Conservation (phyloP, 768 basidiomycete genomes). For the Serendipita sp. region DNA sequence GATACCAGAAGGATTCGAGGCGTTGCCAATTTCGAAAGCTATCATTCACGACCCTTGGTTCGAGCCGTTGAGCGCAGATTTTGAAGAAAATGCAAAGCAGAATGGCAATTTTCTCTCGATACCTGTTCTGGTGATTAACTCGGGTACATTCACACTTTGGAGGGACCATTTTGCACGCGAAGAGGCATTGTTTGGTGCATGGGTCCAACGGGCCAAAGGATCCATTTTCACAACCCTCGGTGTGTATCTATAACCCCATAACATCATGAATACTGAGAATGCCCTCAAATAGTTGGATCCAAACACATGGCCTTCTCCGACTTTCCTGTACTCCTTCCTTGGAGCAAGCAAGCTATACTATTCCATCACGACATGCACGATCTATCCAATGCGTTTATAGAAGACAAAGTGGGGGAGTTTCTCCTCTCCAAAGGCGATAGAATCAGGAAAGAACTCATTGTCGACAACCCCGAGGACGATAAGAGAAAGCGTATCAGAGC, state of each 20-base stretch:
- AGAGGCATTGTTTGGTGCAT: slow-evolving; percentile 33
- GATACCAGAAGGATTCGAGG: slow-evolving; percentile 25
- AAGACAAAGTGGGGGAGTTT: not conserved
- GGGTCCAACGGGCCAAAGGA: slow-evolving; percentile 20
- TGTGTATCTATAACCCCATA: not conserved
- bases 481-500: slow-evolving; percentile 1
- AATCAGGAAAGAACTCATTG: not conserved
- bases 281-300: not conserved
- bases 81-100: slow-evolving; percentile 26
- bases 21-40: slow-evolving; percentile 39
- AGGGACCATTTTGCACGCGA: slow-evolving; percentile 51
- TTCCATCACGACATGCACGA: not conserved
- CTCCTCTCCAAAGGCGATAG: not conserved
- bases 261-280: not conserved
- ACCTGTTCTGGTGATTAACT: slow-evolving; percentile 53
- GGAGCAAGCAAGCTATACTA: not conserved
- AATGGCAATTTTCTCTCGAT: slow-evolving; percentile 9
- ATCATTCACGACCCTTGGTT: slow-evolving; percentile 75
- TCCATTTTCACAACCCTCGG: not conserved
- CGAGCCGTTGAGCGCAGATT: slow-evolving; percentile 45
- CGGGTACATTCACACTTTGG: slow-evolving; percentile 68
- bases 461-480: not conserved
- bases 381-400: not conserved
- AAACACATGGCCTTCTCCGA: slow-evolving; percentile 3
- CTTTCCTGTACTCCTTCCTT: not conserved